phyloP scores from a whole-genome alignment of 495 filamentous ascomycete genomes.

The Talaromyces stipitatus region DNA sequence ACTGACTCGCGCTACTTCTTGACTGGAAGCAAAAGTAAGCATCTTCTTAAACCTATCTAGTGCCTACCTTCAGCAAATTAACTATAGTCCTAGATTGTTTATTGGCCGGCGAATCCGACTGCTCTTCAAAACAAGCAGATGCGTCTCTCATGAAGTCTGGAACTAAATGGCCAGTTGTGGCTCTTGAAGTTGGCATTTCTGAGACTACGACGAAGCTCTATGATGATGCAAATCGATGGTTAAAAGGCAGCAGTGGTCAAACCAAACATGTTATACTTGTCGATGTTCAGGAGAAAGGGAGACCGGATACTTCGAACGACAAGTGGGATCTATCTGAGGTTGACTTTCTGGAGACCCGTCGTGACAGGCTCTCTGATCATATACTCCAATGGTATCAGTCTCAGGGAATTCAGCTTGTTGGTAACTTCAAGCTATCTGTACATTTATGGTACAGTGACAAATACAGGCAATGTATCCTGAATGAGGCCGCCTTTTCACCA shows the following conservation, averaged over 20 bases:
- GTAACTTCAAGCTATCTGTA: not conserved
- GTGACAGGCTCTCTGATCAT: not conserved
- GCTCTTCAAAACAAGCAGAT: not conserved
- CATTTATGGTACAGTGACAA: not conserved
- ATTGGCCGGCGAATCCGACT: not conserved
- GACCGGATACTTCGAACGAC: not conserved
- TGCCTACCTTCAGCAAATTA: not conserved
- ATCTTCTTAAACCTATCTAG: not conserved
- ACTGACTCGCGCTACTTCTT: not conserved
- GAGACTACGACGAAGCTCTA: not conserved
- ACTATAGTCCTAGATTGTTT: not conserved
- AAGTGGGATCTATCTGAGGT: not conserved
- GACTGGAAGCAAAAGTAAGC: not conserved
- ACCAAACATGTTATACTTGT: not conserved
- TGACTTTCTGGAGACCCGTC: not conserved
- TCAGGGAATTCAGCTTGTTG: not conserved
- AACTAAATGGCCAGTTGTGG: not conserved
- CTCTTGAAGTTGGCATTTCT: not conserved
- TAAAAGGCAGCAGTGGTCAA: not conserved
- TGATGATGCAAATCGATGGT: not conserved
- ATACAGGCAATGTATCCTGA: not conserved
- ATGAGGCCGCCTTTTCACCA: not conserved
- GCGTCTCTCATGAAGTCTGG: not conserved
- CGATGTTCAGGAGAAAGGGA: not conserved
- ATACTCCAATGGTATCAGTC: not conserved